A percentile compares a stretch with the other conserved stretches of the same genome.
These are phyloP conservation scores for Limtongia smithiae DNA, from an alignment of 805 yeast species.

Conservation along the genomic window DNA sequence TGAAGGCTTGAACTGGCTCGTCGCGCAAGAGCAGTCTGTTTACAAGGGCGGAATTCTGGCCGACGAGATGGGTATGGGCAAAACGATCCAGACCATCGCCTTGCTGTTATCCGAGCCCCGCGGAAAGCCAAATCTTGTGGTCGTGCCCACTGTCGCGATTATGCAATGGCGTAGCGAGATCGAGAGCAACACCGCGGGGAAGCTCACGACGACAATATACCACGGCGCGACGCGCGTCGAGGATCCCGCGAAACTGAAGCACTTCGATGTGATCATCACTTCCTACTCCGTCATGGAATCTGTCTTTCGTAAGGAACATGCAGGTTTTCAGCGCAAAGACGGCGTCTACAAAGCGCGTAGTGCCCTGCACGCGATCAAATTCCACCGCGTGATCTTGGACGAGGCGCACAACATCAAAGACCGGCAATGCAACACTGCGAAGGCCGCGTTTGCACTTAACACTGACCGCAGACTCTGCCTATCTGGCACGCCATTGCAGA, in stretches of 20 bases:
- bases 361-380: slow-evolving; percentile 66
- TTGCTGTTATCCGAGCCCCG: slow-evolving; percentile 55
- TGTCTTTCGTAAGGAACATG: slow-evolving; percentile 72
- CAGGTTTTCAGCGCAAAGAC: slow-evolving; percentile 75
- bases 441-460: slow-evolving; percentile 74
- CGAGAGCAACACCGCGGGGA: slow-evolving; percentile 72
- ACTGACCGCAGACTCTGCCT: slow-evolving; percentile 84
- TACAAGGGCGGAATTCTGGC: slow-evolving; percentile 91
- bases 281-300: slow-evolving; percentile 85
- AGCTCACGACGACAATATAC: slow-evolving; percentile 63
- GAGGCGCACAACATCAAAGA: slow-evolving; percentile 98
- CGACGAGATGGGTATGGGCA: slow-evolving; percentile 99
- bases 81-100: slow-evolving; percentile 93
- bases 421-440: slow-evolving; percentile 87
- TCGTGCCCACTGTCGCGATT: slow-evolving; percentile 97
- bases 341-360: slow-evolving; percentile 72
- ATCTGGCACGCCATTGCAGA: slow-evolving; percentile 95
- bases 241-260: slow-evolving; percentile 51
- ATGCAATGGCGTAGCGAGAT: slow-evolving; percentile 98
- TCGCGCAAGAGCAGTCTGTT: slow-evolving; percentile 70
- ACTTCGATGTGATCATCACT: slow-evolving; percentile 75
- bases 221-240: slow-evolving; percentile 82
- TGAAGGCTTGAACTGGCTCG: slow-evolving; percentile 90
- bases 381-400: slow-evolving; percentile 84
- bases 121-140: slow-evolving; percentile 76